phyloP scores from a whole-genome alignment of 129 eudicot genomes.

The Ambrosia artemisiifolia region DNA sequence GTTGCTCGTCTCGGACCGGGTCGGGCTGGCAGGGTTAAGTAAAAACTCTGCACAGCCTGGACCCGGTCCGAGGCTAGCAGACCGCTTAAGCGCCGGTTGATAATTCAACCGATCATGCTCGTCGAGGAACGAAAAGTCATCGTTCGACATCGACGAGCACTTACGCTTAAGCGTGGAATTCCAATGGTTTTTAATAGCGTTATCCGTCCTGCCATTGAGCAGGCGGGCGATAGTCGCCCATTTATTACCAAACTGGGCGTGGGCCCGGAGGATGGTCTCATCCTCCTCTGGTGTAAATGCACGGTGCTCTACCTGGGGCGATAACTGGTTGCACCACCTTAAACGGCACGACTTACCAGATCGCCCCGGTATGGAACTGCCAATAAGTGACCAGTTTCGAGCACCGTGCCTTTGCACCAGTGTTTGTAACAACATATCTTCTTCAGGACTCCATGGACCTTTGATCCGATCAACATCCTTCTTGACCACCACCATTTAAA shows the following conservation, averaged over 20 bases:
- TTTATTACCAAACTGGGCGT: conserved; percentile 66
- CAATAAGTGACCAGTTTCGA: conserved; percentile 69
- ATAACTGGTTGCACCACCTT: conserved; percentile 92
- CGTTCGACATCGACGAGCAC: conserved; percentile 57
- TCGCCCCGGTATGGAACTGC: conserved; percentile 67
- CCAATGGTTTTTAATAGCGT: conserved; percentile 90
- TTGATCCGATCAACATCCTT: conserved; percentile 63
- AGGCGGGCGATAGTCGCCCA: conserved; percentile 86
- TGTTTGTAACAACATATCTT: conserved; percentile 45
- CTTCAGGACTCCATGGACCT: conserved; percentile 92
- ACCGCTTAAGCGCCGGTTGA: conserved; percentile 55
- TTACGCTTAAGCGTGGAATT: conserved; percentile 67
- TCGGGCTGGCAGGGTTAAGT: conserved; percentile 48
- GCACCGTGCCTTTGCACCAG: conserved; percentile 65
- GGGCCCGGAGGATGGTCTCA: conserved; percentile 60
- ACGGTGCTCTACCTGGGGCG: conserved; percentile 75
- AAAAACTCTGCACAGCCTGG: conserved; percentile 20
- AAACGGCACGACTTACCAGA: conserved; percentile 82
- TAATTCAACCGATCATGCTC: conserved; percentile 20
- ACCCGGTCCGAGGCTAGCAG: conserved; percentile 61
- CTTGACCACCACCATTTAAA: conserved; percentile 26
- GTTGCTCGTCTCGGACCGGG: conserved; percentile 54
- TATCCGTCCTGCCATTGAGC: conserved; percentile 70
- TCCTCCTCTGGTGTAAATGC: conserved; percentile 66
- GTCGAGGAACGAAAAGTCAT: conserved; percentile 39